A percentile compares a stretch with the other conserved stretches of the same genome.
phyloP scores from a whole-genome alignment of 257 asterid species.

The Lavandula angustifolia region DNA sequence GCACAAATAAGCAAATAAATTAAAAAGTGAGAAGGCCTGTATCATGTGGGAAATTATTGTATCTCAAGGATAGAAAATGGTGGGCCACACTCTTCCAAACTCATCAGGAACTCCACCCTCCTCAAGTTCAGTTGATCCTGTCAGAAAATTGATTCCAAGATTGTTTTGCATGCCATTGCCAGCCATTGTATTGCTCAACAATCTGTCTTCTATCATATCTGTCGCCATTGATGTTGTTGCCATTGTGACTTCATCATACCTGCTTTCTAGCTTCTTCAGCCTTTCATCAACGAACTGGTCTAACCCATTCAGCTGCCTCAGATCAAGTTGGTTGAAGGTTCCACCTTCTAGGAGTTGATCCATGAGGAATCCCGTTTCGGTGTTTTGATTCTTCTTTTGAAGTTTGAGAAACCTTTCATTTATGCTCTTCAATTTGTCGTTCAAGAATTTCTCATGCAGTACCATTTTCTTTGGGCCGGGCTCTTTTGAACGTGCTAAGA shows the following conservation, averaged over 20 bases:
- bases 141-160: not conserved
- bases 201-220: conserved; percentile 27
- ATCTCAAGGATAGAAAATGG: conserved; percentile 30
- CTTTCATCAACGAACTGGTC: conserved; percentile 32
- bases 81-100: conserved; percentile 29
- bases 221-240: conserved; percentile 14
- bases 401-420: conserved; percentile 23
- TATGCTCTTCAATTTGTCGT: conserved; percentile 26
- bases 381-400: conserved; percentile 31
- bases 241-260: conserved; percentile 25
- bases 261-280: conserved; percentile 34
- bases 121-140: conserved; percentile 25
- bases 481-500: conserved; percentile 28
- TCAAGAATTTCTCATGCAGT: conserved; percentile 37
- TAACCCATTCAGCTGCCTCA: conserved; percentile 37
- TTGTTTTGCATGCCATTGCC: conserved; percentile 26
- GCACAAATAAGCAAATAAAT: not conserved
- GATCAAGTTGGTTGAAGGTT: conserved; percentile 32
- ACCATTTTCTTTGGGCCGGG: conserved; percentile 39
- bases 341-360: conserved; percentile 34
- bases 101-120: conserved; percentile 29
- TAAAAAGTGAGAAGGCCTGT: conserved; percentile 1
- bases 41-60: conserved; percentile 9
- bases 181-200: conserved; percentile 19
- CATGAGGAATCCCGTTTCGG: conserved; percentile 37